Percentiles rank a stretch among this genome's conserved stretches.
Evolutionary conservation across 169 alveolate genomes (phyloP).

Genomic region (Cryptosporidium ubiquitum): DNA sequence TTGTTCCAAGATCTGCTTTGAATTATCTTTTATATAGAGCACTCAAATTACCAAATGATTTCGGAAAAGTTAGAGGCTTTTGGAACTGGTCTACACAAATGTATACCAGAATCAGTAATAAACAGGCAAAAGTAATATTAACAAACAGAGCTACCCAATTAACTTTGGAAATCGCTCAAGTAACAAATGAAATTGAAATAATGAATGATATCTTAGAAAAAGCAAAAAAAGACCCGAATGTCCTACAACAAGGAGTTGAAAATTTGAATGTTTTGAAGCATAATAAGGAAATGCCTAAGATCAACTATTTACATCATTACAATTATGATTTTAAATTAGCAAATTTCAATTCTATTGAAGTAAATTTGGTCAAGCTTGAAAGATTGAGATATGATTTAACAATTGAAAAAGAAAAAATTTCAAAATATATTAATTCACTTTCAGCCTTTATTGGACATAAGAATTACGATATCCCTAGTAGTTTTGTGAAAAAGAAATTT

Average conservation of each 20-base stretch:
- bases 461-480: slow-evolving; percentile 42
- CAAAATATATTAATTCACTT: neutral
- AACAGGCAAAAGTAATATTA: slow-evolving; percentile 55
- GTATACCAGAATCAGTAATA: slow-evolving; percentile 45
- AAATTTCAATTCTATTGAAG: slow-evolving; percentile 13
- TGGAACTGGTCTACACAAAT: slow-evolving; percentile 67
- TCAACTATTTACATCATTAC: slow-evolving; percentile 19
- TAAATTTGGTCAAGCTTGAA: slow-evolving; percentile 36
- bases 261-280: neutral
- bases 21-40: slow-evolving; percentile 66
- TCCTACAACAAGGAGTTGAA: neutral
- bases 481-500: neutral
- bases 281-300: neutral
- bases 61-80: slow-evolving; percentile 14
- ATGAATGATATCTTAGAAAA: slow-evolving; percentile 47
- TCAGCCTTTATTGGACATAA: slow-evolving; percentile 33
- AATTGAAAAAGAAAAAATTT: slow-evolving; percentile 36
- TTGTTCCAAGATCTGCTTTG: slow-evolving; percentile 48
- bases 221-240: neutral
- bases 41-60: slow-evolving; percentile 35
- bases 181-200: slow-evolving; percentile 61
- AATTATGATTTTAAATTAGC: slow-evolving; percentile 42
- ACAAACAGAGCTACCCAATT: slow-evolving; percentile 28
- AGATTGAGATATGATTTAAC: slow-evolving; percentile 29
- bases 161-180: slow-evolving; percentile 54